A percentile compares a stretch with the other conserved stretches of the same genome.
phyloP scores from a whole-genome alignment of 257 asterid genomes.

The Salvia hispanica region DNA sequence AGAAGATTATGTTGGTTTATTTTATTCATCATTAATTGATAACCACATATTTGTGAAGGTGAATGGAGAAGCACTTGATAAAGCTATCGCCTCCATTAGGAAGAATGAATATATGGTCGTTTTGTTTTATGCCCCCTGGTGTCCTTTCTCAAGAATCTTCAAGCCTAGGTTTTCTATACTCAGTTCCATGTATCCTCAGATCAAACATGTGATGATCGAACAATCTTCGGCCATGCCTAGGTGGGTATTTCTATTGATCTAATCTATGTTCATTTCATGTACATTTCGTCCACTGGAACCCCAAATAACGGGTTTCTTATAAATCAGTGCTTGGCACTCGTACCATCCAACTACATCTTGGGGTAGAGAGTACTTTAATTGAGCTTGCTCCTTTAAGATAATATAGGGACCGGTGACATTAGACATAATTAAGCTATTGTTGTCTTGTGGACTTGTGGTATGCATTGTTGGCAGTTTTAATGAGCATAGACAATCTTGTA shows the following conservation, averaged over 20 bases:
- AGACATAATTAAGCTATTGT: background rate
- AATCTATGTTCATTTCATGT: background rate
- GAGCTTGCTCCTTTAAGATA: constrained; percentile 4
- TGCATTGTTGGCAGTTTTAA: background rate
- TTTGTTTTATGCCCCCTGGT: constrained; percentile 68
- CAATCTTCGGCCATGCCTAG: constrained; percentile 68
- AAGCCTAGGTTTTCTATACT: constrained; percentile 49
- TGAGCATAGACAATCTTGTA: background rate
- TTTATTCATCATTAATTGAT: constrained; percentile 21
- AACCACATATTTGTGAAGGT: constrained; percentile 44
- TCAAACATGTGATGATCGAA: constrained; percentile 62
- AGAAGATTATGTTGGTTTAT: constrained; percentile 1
- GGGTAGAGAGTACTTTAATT: background rate
- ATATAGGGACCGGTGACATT: background rate
- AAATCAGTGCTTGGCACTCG: background rate
- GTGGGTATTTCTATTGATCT: constrained; percentile 34
- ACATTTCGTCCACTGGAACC: background rate
- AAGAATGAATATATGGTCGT: constrained; percentile 50
- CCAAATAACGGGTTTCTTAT: background rate
- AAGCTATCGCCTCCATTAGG: constrained; percentile 42
- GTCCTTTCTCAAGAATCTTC: constrained; percentile 65
- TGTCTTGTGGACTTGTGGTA: background rate
- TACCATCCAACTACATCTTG: constrained; percentile 10
- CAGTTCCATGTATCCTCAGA: constrained; percentile 66
- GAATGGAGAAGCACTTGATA: constrained; percentile 59